phyloP scores from a whole-genome alignment of 441 rosid species.

The Erodium texanum region DNA sequence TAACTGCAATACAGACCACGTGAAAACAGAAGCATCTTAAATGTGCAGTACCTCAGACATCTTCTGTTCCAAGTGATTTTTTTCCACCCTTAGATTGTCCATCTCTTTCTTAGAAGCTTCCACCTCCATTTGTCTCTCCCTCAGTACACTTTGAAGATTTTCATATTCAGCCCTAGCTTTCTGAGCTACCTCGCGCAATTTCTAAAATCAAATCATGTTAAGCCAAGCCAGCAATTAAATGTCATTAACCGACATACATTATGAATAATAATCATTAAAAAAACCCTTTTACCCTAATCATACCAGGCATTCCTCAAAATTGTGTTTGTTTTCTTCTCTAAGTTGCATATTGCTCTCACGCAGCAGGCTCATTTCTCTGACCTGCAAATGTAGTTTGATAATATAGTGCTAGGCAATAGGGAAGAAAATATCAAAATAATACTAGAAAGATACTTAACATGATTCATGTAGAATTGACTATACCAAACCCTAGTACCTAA shows the following conservation, averaged over 20 bases:
- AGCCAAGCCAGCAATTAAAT: not conserved
- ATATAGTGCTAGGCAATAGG: not conserved
- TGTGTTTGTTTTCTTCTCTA: conserved; percentile 94
- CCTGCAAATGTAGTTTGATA: conserved; percentile 34
- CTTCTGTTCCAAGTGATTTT: conserved; percentile 56
- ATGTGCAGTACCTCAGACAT: conserved; percentile 52
- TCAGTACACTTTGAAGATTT: conserved; percentile 40
- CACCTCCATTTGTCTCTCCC: conserved; percentile 58
- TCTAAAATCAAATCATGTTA: conserved; percentile 29
- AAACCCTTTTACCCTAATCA: not conserved
- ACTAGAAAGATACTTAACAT: not conserved
- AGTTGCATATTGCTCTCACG: conserved; percentile 96
- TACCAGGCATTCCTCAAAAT: conserved; percentile 97
- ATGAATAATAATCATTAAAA: not conserved
- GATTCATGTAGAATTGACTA: not conserved
- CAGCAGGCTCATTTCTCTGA: conserved; percentile 80
- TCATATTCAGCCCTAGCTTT: conserved; percentile 51
- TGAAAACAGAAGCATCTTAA: conserved; percentile 10
- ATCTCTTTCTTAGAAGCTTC: conserved; percentile 63
- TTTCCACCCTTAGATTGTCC: conserved; percentile 58
- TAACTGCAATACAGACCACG: conserved; percentile 13
- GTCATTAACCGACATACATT: not conserved
- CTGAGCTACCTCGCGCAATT: conserved; percentile 67
- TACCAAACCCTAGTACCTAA: not conserved
- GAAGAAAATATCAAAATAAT: not conserved